Base-by-base conservation (phyloP, 1,139 yeast species). In the Scheffersomyces stambukii region DNA sequence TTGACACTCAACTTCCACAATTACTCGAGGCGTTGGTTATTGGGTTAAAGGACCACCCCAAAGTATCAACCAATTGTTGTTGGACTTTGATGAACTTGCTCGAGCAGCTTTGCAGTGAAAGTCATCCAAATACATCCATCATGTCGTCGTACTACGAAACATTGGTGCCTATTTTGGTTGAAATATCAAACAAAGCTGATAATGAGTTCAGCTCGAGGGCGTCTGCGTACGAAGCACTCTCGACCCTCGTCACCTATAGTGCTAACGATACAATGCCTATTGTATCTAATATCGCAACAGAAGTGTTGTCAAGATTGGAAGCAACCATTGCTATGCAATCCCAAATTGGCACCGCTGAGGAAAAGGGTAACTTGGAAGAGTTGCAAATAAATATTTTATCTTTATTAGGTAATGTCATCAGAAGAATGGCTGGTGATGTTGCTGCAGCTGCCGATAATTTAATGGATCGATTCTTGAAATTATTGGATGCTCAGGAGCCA, bases 1-100 rank as follows among this genome's bases (percentile, higher is more conserved):
- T 75, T 16, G 67, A 73, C 30, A 59, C 61, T 5, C 81, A 81
- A 50, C 67, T 91, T 42, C 83, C 88, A 19, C 66, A 65, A 25
- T 76, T 91, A 31, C 62, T 91, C 37, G 69, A 73, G 33, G 93
- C 95, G 1, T 70, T 91, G 38, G 60, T 81, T 24, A 56, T 67
- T 24, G 98, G 98, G 10, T 69, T 91, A 42, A 75, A 71, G 42
- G 97, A 89, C 54, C 94, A 86, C 55, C 88, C 96, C 26, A 85
- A 83, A 57, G 95, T 91, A 18, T 76, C 91, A 5, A 85, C 96
- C 18, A 91, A 93, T 64, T 88, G 96, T 60, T 86, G 97, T 58
- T 91, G 98, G 98, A 81, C 96, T 4, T 70, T 91, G 37, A 91
- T 91, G 64, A 91, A 91, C 55, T 68, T 91, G 42, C 75, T 84